These are phyloP conservation scores for Russula earlei DNA, from an alignment of 768 basidiomycete genomes.

Conservation along the genomic window DNA sequence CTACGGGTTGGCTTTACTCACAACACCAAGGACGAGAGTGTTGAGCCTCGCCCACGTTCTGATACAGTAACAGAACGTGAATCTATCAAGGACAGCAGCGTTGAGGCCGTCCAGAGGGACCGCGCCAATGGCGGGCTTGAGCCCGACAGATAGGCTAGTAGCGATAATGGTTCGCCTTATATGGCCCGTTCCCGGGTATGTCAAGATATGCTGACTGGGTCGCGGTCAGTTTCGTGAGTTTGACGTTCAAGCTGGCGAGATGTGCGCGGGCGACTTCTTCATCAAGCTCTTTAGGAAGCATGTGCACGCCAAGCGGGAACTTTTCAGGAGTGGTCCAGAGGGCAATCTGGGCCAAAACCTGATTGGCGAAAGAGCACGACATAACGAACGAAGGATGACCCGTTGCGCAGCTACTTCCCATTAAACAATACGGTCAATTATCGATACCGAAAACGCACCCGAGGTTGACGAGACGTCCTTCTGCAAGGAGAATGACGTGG, in stretches of 20 bases:
- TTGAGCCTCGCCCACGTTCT: slow-evolving; percentile 42
- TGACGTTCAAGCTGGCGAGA: slow-evolving; percentile 83
- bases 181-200: slow-evolving; percentile 74
- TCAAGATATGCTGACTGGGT: slow-evolving; percentile 88
- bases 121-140: slow-evolving; percentile 1
- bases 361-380: slow-evolving; percentile 99
- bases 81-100: slow-evolving; percentile 46
- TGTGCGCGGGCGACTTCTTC: slow-evolving; percentile 99
- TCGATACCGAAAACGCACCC: slow-evolving; percentile 42
- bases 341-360: slow-evolving; percentile 95
- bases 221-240: slow-evolving; percentile 66
- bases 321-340: slow-evolving; percentile 89
- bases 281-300: slow-evolving; percentile 96
- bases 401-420: slow-evolving; percentile 66
- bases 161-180: slow-evolving; percentile 67
- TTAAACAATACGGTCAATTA: not conserved
- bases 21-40: slow-evolving; percentile 29
- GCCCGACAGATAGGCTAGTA: slow-evolving; percentile 32
- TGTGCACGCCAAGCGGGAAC: slow-evolving; percentile 97
- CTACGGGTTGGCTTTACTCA: slow-evolving; percentile 1
- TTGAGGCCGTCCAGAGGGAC: slow-evolving; percentile 53
- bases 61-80: slow-evolving; percentile 49
- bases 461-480: slow-evolving; percentile 98
- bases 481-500: slow-evolving; percentile 94
- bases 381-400: slow-evolving; percentile 99